Evolutionary conservation across 2,329 filamentous ascomycete genomes (phyloP).

Genomic region (Madurella fahalii): DNA sequence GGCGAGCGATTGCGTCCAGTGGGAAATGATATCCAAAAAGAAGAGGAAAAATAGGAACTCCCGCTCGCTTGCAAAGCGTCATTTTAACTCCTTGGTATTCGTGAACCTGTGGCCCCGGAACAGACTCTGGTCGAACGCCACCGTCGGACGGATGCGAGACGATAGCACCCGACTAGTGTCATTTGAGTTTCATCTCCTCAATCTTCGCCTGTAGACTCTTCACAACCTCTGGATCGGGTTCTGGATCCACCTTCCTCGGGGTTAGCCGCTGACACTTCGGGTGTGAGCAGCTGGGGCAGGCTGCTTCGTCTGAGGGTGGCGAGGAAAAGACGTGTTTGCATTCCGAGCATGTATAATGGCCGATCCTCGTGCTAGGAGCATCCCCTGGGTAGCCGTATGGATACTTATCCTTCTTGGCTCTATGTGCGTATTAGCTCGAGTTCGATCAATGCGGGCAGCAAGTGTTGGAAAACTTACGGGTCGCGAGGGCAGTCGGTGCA

Average conservation of each 20-base stretch:
- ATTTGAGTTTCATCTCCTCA: slow-evolving; percentile 36
- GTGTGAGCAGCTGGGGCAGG: slow-evolving; percentile 59
- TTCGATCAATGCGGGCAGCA: not conserved
- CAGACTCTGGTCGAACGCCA: not conserved
- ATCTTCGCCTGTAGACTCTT: slow-evolving; percentile 55
- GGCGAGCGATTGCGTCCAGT: slow-evolving; percentile 9
- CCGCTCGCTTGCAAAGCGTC: not conserved
- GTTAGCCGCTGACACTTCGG: slow-evolving; percentile 56
- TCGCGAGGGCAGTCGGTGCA: slow-evolving; percentile 79
- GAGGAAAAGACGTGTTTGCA: slow-evolving; percentile 57
- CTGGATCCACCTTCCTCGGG: slow-evolving; percentile 57
- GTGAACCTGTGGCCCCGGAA: not conserved
- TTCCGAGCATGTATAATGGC: slow-evolving; percentile 56
- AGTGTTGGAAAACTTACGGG: slow-evolving; percentile 54
- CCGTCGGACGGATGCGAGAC: not conserved
- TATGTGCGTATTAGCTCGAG: slow-evolving; percentile 31
- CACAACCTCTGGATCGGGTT: slow-evolving; percentile 58
- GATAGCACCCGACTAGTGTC: slow-evolving; percentile 8
- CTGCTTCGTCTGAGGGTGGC: slow-evolving; percentile 46
- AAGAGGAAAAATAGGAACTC: not conserved
- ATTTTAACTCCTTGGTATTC: not conserved
- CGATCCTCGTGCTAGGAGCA: slow-evolving; percentile 49
- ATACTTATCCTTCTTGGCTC: slow-evolving; percentile 64
- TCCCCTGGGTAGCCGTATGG: slow-evolving; percentile 68
- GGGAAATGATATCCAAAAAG: slow-evolving; percentile 3